Conservation (phyloP, 1,284 basidiomycete species). For the Xerocomus nothofagi region DNA sequence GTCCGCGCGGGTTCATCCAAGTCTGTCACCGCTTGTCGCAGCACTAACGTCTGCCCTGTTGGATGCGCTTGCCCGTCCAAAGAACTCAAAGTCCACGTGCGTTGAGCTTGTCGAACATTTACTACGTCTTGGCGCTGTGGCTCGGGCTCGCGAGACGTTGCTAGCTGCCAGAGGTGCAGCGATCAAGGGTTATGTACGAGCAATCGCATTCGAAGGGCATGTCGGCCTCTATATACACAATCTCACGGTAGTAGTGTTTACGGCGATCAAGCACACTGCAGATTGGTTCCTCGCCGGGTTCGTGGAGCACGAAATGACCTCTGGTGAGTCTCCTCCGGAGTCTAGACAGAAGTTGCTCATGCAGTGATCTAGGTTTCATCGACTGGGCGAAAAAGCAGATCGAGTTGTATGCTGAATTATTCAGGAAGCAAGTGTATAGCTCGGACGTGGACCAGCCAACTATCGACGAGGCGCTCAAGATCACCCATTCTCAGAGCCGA, state of each 20-base stretch:
- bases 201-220: conserved; percentile 91
- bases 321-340: conserved; percentile 56
- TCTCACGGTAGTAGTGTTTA: conserved; percentile 82
- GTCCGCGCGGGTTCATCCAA: conserved; percentile 70
- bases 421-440: conserved; percentile 89
- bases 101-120: conserved; percentile 75
- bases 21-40: conserved; percentile 65
- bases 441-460: conserved; percentile 69
- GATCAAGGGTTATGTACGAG: conserved; percentile 74
- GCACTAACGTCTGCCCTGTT: conserved; percentile 75
- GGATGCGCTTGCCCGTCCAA: conserved; percentile 70
- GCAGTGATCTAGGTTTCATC: conserved; percentile 69
- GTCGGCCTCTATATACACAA: conserved; percentile 81
- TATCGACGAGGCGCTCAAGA: conserved; percentile 73
- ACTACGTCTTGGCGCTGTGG: conserved; percentile 72
- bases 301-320: conserved; percentile 91
- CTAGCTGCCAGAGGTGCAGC: conserved; percentile 77
- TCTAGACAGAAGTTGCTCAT: conserved; percentile 1
- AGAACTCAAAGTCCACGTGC: conserved; percentile 77
- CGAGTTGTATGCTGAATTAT: conserved; percentile 81
- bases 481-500: conserved; percentile 76
- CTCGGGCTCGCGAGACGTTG: conserved; percentile 83
- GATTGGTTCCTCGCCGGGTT: conserved; percentile 98
- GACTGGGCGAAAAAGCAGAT: conserved; percentile 93
- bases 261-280: conserved; percentile 90